phyloP scores from a whole-genome alignment of 73 alveolate species.

The Tetrahymena borealis region DNA sequence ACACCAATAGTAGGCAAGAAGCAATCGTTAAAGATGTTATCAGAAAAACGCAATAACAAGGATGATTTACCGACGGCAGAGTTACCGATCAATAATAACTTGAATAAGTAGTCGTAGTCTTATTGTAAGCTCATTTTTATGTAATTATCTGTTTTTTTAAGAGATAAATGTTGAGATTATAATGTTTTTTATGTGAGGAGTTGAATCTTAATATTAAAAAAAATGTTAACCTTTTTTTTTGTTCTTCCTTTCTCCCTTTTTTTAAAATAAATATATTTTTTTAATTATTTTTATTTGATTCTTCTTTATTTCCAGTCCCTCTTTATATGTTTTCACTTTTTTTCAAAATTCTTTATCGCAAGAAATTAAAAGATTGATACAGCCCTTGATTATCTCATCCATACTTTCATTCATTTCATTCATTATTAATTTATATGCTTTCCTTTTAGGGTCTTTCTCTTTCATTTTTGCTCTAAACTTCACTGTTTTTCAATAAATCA shows the following conservation, averaged over 20 bases:
- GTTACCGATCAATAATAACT: constrained; percentile 48
- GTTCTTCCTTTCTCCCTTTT: constrained; percentile 1
- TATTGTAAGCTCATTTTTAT: constrained; percentile 28
- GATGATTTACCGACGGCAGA: constrained; percentile 62
- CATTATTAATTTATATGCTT: neutral
- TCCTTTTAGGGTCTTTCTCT: neutral
- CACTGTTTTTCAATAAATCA: no score
- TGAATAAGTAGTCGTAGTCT: constrained; percentile 55
- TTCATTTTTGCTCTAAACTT: neutral
- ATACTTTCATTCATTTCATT: neutral
- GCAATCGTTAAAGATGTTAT: constrained; percentile 48
- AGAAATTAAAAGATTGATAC: neutral
- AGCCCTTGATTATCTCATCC: neutral
- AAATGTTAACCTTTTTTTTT: neutral
- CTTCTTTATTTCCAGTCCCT: neutral
- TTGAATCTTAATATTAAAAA: neutral
- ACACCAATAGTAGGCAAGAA: constrained; percentile 65
- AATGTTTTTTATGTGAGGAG: no score
- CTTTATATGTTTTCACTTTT: neutral
- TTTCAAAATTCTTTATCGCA: neutral
- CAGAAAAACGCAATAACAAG: constrained; percentile 50
- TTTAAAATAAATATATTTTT: neutral
- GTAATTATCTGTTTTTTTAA: neutral
- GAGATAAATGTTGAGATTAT: neutral
- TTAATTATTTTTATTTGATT: neutral